These are phyloP conservation scores for Sordariomycetes sp. DNA, from an alignment of 2,329 filamentous ascomycete species.

Conservation along the genomic window DNA sequence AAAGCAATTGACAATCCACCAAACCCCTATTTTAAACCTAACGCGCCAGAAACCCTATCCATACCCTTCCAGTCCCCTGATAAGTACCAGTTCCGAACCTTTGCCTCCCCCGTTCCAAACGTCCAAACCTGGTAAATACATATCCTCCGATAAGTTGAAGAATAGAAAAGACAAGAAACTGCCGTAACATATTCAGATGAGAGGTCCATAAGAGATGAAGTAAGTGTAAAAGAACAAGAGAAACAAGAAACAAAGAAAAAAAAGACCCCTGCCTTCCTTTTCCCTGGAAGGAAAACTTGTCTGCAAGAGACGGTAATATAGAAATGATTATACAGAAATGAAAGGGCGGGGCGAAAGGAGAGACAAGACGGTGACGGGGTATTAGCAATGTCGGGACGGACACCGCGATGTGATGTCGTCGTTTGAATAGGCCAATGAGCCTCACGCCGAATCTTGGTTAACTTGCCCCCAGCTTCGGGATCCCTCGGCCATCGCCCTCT, in stretches of 20 bases:
- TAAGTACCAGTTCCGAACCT: background rate
- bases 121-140: background rate
- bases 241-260: background rate
- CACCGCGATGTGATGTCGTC: background rate
- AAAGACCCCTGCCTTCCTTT: background rate
- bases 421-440: background rate
- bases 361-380: background rate
- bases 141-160: background rate
- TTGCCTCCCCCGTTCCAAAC: no score
- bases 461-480: background rate
- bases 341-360: slow-evolving; percentile 3
- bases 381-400: background rate
- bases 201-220: background rate
- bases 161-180: background rate
- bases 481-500: background rate
- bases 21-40: background rate
- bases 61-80: background rate
- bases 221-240: background rate
- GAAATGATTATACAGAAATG: slow-evolving; percentile 1
- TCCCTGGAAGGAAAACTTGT: background rate
- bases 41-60: background rate
- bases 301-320: slow-evolving; percentile 4
- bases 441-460: background rate
- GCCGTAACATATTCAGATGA: background rate
- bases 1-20: background rate